Evolutionary conservation across 805 yeast species (phyloP).

Genomic region (Lipomyces spencermartinsiae): DNA sequence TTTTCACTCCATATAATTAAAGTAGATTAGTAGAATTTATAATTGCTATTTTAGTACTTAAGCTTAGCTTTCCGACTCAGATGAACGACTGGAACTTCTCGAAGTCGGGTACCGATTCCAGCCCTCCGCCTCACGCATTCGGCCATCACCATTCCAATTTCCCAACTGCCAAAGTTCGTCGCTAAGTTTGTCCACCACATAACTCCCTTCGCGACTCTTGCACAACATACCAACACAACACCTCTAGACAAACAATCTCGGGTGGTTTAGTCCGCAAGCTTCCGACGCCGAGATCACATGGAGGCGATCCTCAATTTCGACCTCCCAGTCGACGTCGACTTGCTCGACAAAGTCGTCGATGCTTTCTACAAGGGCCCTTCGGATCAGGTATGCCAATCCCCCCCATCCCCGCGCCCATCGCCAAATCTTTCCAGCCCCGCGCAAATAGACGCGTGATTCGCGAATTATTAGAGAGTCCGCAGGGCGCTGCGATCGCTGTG

Average conservation of each 20-base stretch:
- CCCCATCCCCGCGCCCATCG: neutral
- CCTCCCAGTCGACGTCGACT: conserved; percentile 76
- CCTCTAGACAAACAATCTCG: neutral
- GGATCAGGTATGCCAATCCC: conserved; percentile 49
- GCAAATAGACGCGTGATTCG: neutral
- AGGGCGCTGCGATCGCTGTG: neutral
- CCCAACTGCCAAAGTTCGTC: neutral
- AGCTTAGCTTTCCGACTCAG: neutral
- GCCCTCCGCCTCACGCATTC: neutral
- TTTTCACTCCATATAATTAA: too few species aligned
- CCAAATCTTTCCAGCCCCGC: neutral
- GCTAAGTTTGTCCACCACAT: neutral
- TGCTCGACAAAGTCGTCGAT: conserved; percentile 83
- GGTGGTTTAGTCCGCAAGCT: conserved; percentile 2
- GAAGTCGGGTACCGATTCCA: neutral
- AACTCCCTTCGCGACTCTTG: neutral
- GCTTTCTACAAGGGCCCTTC: conserved; percentile 77
- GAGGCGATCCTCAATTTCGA: conserved; percentile 84
- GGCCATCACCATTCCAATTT: neutral
- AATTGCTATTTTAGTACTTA: too few species aligned
- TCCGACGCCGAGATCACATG: conserved; percentile 54
- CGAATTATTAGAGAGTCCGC: neutral
- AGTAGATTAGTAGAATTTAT: too few species aligned
- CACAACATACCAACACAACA: neutral
- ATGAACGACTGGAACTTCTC: too few species aligned